Conservation (phyloP, 2,329 filamentous ascomycete species). For the Colletotrichum caudatum region DNA sequence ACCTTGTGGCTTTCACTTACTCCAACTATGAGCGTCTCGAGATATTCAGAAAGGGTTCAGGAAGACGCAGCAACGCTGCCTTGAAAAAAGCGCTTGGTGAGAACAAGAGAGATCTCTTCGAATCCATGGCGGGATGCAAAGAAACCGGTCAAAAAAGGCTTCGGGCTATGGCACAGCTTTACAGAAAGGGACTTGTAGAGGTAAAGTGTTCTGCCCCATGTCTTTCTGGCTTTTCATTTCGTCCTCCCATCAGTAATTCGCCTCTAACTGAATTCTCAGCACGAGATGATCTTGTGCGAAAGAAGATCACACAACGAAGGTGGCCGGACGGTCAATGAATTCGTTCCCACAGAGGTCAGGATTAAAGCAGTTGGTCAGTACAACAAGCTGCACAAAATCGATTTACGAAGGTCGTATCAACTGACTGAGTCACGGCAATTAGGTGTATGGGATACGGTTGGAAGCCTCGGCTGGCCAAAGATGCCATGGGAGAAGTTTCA, state of each 20-base stretch:
- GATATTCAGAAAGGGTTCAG: not conserved
- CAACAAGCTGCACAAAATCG: fast-evolving
- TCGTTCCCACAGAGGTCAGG: conserved; percentile 4
- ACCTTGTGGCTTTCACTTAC: conserved; percentile 31
- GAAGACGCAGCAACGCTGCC: not conserved
- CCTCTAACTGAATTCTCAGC: not conserved
- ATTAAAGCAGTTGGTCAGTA: conserved; percentile 30
- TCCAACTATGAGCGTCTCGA: conserved; percentile 15
- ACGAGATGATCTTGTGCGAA: conserved; percentile 31
- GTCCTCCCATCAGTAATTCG: fast-evolving
- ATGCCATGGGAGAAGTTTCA: conserved; percentile 35
- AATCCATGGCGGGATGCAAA: conserved; percentile 1
- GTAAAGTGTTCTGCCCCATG: not conserved
- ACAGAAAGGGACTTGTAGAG: conserved; percentile 28
- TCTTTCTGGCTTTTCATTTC: not conserved
- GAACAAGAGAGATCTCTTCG: conserved; percentile 21
- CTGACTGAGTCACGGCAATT: not conserved
- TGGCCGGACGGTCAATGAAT: too few species aligned
- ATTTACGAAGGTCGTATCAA: fast-evolving
- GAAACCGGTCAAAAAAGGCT: conserved; percentile 9
- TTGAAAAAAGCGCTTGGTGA: conserved; percentile 12
- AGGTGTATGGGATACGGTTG: conserved; percentile 66
- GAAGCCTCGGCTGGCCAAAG: conserved; percentile 52
- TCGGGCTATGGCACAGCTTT: conserved; percentile 15
- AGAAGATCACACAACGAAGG: too few species aligned